Evolutionary conservation across 768 basidiomycete species (phyloP), one percentile per base, ranked within the genome.

Genomic region (Boletus reticulatus): DNA sequence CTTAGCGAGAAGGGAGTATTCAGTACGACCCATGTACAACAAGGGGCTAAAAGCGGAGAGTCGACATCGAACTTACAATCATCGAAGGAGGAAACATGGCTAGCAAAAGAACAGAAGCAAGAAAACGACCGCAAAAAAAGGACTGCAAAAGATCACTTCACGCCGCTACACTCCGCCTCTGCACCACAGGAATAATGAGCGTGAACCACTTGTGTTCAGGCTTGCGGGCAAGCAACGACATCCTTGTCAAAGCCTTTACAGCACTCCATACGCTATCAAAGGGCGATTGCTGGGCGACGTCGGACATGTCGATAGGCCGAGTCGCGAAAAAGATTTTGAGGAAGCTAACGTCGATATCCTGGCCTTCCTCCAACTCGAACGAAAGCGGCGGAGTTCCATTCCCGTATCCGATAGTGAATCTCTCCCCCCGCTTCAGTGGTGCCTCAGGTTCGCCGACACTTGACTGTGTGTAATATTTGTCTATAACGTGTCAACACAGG

Each of bases 251-350:
- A 41, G 41, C 41, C 14, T 41, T 41, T 8, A 41, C 14, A 41
- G 5, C 12, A 19, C 14, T 10, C 41, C 41, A 34, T 6, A n/a
- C n/a, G n/a, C 5, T 22, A 0, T 24, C 27, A 50, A 78, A 75
- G 0, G 77, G 71, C 8, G 70, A 72, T 3, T 60, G 50, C 48
- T 76, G 78, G 1, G 47, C 32, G 5, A 80, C 66, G 47, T 62
- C 64, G 5, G 65, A 60, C 49, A 78, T 64, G 58, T 75, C 72
- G 36, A 72, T 59, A 6, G 70, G 70, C 1, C 54, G 55, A 1
- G 73, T 75, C 10, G 78, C 66, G 19, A 80, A 54, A 55, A 75
- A 81, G 10, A 80, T 57, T 54, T 77, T 78, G 48, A 81, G 69
- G 52, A 74, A 77, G 9, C 77, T 75, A 4, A 80, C 65, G 46